phyloP scores from a whole-genome alignment of 257 asterid species.

The Eustoma russellianum region DNA sequence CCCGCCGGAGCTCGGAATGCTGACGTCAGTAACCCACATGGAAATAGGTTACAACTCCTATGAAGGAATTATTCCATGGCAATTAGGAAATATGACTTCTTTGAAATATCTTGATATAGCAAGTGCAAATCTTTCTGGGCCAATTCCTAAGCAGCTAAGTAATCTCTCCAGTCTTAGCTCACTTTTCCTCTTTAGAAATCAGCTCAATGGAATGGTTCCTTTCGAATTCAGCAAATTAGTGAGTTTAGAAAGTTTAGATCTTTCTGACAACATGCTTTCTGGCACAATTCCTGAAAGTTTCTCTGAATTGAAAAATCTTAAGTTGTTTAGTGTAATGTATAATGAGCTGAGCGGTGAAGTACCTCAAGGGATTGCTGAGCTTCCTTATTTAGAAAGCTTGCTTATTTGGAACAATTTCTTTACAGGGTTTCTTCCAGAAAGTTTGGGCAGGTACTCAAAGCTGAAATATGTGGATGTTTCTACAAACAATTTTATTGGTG shows the following conservation, averaged over 20 bases:
- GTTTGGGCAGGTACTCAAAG: constrained; percentile 55
- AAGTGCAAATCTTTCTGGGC: constrained; percentile 77
- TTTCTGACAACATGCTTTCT: constrained; percentile 76
- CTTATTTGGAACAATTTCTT: constrained; percentile 87
- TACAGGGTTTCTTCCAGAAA: constrained; percentile 64
- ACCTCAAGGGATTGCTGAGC: constrained; percentile 69
- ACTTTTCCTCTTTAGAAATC: constrained; percentile 77
- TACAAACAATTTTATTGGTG: constrained; percentile 59
- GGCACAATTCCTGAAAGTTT: constrained; percentile 78
- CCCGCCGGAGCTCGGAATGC: constrained; percentile 64
- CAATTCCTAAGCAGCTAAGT: constrained; percentile 48
- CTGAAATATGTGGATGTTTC: constrained; percentile 76
- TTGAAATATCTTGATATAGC: constrained; percentile 87
- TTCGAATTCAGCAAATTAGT: constrained; percentile 47
- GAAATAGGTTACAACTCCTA: constrained; percentile 89
- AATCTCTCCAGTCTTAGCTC: constrained; percentile 75
- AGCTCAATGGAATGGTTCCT: constrained; percentile 52
- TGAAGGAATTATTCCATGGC: constrained; percentile 77
- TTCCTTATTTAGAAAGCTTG: constrained; percentile 67
- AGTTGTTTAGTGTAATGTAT: constrained; percentile 75
- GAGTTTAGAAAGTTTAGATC: constrained; percentile 82
- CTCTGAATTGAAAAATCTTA: constrained; percentile 60
- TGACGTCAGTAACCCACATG: constrained; percentile 63
- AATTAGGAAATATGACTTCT: constrained; percentile 69
- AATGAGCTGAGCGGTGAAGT: constrained; percentile 73